Conservation (phyloP, 108 stramenopile species). For the Pseudonitzschia pungens region DNA sequence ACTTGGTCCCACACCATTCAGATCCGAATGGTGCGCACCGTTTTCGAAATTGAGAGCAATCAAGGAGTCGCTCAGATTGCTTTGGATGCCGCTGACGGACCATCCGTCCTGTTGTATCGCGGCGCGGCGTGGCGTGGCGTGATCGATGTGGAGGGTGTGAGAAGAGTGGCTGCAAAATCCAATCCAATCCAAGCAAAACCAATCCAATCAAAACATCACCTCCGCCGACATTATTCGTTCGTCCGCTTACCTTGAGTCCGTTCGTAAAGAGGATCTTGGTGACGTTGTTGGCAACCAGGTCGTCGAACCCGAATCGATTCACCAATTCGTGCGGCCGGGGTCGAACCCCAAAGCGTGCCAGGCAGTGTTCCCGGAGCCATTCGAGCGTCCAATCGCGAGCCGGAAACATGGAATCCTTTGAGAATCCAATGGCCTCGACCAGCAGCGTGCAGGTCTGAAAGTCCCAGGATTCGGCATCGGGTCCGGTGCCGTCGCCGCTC, state of each 20-base stretch:
- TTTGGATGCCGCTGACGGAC: slow-evolving; percentile 55
- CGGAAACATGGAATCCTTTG: slow-evolving; percentile 71
- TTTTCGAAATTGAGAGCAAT: slow-evolving; percentile 72
- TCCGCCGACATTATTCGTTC: neutral
- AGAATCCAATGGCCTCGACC: slow-evolving; percentile 70
- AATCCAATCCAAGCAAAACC: no score
- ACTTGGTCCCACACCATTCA: slow-evolving; percentile 52
- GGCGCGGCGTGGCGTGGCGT: neutral
- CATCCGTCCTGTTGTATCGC: slow-evolving; percentile 19
- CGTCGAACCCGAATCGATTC: slow-evolving; percentile 14
- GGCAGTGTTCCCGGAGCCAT: slow-evolving; percentile 59
- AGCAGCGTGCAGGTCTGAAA: slow-evolving; percentile 54
- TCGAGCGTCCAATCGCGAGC: slow-evolving; percentile 56
- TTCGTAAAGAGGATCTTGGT: slow-evolving; percentile 79
- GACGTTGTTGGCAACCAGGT: slow-evolving; percentile 49
- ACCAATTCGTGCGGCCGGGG: slow-evolving; percentile 65
- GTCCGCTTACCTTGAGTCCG: slow-evolving; percentile 46
- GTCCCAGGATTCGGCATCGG: slow-evolving; percentile 72
- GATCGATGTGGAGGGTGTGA: neutral
- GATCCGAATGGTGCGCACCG: slow-evolving; percentile 81
- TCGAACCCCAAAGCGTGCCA: slow-evolving; percentile 58
- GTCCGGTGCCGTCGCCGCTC: slow-evolving; percentile 81
- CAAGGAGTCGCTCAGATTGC: slow-evolving; percentile 52
- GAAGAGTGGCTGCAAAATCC: neutral
- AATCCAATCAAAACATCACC: neutral